These are phyloP conservation scores for Nidularia sp. DNA, from an alignment of 768 basidiomycete species.

Conservation along the genomic window DNA sequence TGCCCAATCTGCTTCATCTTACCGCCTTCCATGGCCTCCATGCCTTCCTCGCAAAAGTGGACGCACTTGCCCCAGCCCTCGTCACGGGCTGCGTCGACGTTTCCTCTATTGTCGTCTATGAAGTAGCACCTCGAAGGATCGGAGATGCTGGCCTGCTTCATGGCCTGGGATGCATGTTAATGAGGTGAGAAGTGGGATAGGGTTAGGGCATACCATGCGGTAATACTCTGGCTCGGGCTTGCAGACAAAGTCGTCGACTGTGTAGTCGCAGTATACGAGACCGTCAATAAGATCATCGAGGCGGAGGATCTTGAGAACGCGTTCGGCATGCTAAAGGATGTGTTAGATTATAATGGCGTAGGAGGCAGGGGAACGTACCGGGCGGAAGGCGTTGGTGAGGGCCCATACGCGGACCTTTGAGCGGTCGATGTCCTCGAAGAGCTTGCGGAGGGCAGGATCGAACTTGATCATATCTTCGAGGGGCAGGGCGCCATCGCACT, in stretches of 20 bases:
- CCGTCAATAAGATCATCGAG: conserved; percentile 73
- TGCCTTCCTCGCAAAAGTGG: conserved; percentile 70
- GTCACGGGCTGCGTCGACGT: conserved; percentile 61
- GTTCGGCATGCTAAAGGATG: conserved; percentile 64
- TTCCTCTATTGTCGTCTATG: conserved; percentile 71
- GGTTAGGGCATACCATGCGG: conserved; percentile 34
- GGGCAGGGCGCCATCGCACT: conserved; percentile 82
- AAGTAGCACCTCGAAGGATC: conserved; percentile 76
- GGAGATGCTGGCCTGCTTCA: conserved; percentile 52
- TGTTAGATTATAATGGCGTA: not conserved
- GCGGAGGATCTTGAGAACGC: conserved; percentile 72
- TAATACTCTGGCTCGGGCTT: conserved; percentile 81
- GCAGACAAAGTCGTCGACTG: conserved; percentile 61
- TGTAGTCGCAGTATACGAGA: conserved; percentile 78
- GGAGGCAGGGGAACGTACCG: conserved; percentile 34
- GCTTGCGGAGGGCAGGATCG: conserved; percentile 53
- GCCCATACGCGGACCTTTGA: conserved; percentile 79
- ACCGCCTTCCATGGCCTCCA: conserved; percentile 63
- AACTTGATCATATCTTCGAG: conserved; percentile 76
- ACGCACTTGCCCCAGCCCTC: conserved; percentile 73
- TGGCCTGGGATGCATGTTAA: conserved; percentile 43
- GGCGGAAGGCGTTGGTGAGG: conserved; percentile 78
- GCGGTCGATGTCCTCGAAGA: conserved; percentile 78
- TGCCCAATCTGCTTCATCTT: conserved; percentile 43
- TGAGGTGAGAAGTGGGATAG: not conserved